A percentile compares a stretch with the other conserved stretches of the same genome.
phyloP scores from a whole-genome alignment of 225 moss, liverwort and hornwort species.

The Bryum argenteum region DNA sequence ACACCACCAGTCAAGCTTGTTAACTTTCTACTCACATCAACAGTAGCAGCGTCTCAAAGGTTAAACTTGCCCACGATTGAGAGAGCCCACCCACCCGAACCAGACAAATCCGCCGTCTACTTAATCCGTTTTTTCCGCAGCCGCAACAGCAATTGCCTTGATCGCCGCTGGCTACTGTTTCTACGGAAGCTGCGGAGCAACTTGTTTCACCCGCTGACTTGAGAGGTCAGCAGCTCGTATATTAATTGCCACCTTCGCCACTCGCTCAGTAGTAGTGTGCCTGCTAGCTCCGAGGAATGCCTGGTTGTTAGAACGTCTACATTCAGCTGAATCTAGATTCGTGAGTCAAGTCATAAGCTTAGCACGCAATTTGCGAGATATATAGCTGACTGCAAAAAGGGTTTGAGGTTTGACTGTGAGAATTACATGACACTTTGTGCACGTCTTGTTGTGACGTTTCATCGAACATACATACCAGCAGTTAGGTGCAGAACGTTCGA shows the following conservation, averaged over 20 bases:
- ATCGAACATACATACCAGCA: slow-evolving; percentile 24
- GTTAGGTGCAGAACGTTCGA: background rate
- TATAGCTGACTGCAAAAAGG: background rate
- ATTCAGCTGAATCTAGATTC: background rate
- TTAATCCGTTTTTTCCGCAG: slow-evolving; percentile 16
- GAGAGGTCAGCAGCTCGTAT: slow-evolving; percentile 16
- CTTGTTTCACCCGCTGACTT: slow-evolving; percentile 49
- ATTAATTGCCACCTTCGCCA: slow-evolving; percentile 23
- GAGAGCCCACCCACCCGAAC: background rate
- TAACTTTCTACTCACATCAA: background rate
- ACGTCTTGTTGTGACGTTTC: slow-evolving; percentile 32
- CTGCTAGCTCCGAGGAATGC: background rate
- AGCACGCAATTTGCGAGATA: slow-evolving; percentile 23
- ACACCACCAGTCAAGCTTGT: background rate
- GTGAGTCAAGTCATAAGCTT: slow-evolving; percentile 27
- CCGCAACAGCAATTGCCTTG: slow-evolving; percentile 33
- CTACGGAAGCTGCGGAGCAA: slow-evolving; percentile 24
- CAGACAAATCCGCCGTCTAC: slow-evolving; percentile 28
- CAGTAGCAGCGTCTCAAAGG: too few relatives aligned
- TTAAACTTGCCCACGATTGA: too few relatives aligned
- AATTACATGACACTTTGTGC: slow-evolving; percentile 25
- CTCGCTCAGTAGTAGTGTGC: slow-evolving; percentile 6
- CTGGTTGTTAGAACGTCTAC: background rate
- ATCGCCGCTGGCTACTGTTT: slow-evolving; percentile 30
- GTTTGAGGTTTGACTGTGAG: slow-evolving; percentile 22